These are phyloP conservation scores for Botryosphaeria agaves DNA, from an alignment of 2,329 filamentous ascomycete genomes.

Conservation along the genomic window DNA sequence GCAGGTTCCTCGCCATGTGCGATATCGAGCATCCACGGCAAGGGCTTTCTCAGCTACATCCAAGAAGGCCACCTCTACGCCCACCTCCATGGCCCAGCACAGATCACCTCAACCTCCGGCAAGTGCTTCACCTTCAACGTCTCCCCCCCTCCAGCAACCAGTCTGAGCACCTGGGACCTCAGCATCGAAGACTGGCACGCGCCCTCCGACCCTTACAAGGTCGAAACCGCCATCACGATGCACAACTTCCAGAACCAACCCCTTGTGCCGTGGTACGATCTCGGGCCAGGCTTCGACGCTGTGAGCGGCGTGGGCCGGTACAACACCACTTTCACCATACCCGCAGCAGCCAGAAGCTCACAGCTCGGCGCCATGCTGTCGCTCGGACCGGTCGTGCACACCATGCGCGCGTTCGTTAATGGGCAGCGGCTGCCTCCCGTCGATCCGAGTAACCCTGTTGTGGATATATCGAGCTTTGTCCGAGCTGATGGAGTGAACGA, in stretches of 20 bases:
- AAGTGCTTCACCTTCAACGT: not conserved
- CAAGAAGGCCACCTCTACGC: not conserved
- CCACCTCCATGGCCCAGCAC: not conserved
- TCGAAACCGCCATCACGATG: constrained; percentile 10
- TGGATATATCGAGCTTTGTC: constrained; percentile 7
- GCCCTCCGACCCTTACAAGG: constrained; percentile 15
- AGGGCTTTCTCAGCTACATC: constrained; percentile 1
- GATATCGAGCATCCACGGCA: constrained; percentile 1
- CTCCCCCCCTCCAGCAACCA: constrained; percentile 5
- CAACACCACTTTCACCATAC: constrained; percentile 14
- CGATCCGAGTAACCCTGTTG: constrained; percentile 11
- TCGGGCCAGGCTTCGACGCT: constrained; percentile 12
- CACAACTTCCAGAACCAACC: constrained; percentile 9
- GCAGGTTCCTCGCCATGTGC: constrained; percentile 4
- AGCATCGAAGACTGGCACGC: constrained; percentile 22
- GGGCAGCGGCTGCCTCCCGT: constrained; percentile 12
- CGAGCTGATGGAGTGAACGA: not conserved
- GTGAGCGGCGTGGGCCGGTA: constrained; percentile 19
- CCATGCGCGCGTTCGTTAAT: constrained; percentile 13
- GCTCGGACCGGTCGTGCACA: constrained; percentile 13
- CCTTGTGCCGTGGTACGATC: constrained; percentile 18
- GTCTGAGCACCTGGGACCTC: constrained; percentile 19
- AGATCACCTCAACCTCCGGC: not conserved
- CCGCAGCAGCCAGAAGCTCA: constrained; percentile 3
- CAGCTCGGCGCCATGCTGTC: constrained; percentile 10